Evolutionary conservation across 108 stramenopile genomes (phyloP).

Genomic region (Fragilariopsis cylindrus): DNA sequence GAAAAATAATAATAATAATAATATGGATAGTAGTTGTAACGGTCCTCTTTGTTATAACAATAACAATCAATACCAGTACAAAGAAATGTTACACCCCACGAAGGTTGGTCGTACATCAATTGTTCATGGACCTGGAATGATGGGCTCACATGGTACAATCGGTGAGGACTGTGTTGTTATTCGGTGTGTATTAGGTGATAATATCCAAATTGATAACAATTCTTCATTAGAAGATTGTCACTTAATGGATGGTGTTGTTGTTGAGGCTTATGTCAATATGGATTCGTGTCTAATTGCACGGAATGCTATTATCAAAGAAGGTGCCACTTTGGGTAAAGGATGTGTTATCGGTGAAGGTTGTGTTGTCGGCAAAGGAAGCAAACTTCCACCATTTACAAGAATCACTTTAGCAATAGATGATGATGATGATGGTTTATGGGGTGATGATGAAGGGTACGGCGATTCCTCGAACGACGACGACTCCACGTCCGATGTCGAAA

Average conservation of each 20-base stretch:
- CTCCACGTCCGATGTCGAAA: constrained; percentile 34
- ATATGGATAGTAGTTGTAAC: neutral
- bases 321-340: constrained; percentile 76
- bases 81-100: constrained; percentile 23
- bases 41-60: constrained; percentile 2
- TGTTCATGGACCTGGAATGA: constrained; percentile 64
- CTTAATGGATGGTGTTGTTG: constrained; percentile 76
- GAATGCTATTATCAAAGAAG: constrained; percentile 58
- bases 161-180: constrained; percentile 72
- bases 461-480: neutral
- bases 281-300: constrained; percentile 72
- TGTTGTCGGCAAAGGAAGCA: constrained; percentile 78
- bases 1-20: neutral
- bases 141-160: constrained; percentile 63
- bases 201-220: constrained; percentile 60
- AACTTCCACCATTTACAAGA: constrained; percentile 83
- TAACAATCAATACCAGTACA: constrained; percentile 27
- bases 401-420: constrained; percentile 70
- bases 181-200: constrained; percentile 73
- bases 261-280: constrained; percentile 75
- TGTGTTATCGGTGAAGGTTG: constrained; percentile 90
- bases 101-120: constrained; percentile 61
- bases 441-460: constrained; percentile 25
- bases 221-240: constrained; percentile 71
- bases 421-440: constrained; percentile 48